Conservation (phyloP, 805 yeast genomes). For the Yarrowia keelungensis region DNA sequence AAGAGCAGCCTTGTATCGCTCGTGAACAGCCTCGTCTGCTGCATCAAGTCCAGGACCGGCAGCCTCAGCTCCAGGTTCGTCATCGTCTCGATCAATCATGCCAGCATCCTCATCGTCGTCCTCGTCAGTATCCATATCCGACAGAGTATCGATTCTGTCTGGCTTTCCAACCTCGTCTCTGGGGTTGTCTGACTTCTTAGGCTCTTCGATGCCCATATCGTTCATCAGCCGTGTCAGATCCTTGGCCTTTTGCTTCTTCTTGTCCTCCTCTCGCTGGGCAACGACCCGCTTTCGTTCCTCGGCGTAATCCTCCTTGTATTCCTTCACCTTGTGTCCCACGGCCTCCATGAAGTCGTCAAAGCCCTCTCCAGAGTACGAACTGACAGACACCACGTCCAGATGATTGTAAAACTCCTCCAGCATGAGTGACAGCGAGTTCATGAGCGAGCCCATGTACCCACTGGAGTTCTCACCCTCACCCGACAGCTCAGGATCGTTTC, state of each 20-base stretch:
- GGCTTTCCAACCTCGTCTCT: constrained; percentile 54
- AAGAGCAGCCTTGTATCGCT: constrained; percentile 75
- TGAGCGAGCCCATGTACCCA: constrained; percentile 92
- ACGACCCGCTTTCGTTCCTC: constrained; percentile 84
- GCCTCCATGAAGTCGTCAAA: constrained; percentile 88
- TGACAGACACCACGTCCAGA: constrained; percentile 89
- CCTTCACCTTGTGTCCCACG: constrained; percentile 85
- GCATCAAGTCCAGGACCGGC: constrained; percentile 41
- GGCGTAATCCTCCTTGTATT: constrained; percentile 81
- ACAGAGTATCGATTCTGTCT: constrained; percentile 59
- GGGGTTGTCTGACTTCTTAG: constrained; percentile 55
- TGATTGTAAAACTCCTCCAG: constrained; percentile 95
- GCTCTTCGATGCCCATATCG: constrained; percentile 73
- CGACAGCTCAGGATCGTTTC: constrained; percentile 68
- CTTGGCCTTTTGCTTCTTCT: constrained; percentile 71
- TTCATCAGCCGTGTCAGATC: constrained; percentile 78
- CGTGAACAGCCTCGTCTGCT: constrained; percentile 58
- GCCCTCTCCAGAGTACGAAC: constrained; percentile 92
- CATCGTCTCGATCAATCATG: constrained; percentile 47
- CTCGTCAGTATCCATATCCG: constrained; percentile 58
- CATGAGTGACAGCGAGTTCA: constrained; percentile 95
- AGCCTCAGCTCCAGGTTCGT: constrained; percentile 42
- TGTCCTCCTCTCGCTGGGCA: constrained; percentile 77
- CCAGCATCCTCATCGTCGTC: constrained; percentile 48
- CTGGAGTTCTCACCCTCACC: constrained; percentile 65